phyloP scores from a whole-genome alignment of 2,329 filamentous ascomycete species.

The Colletotrichum sp. region DNA sequence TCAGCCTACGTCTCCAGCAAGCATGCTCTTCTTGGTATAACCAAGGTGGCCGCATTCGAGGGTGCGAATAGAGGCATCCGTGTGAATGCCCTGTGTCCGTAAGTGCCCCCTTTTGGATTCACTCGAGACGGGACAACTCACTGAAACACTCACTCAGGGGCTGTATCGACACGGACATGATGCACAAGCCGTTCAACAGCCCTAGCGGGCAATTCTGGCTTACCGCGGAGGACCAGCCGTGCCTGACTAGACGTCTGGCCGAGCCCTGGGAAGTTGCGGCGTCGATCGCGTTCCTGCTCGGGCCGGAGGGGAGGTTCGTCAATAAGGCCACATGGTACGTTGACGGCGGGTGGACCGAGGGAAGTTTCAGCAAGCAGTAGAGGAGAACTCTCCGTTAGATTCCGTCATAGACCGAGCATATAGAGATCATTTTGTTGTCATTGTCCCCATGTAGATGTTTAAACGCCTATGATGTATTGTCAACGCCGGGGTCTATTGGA shows the following conservation, averaged over 20 bases:
- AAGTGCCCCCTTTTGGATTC: neutral
- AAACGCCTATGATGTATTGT: neutral
- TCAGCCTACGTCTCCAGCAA: constrained; percentile 38
- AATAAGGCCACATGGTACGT: constrained; percentile 26
- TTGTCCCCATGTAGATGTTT: constrained; percentile 26
- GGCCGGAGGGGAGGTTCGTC: constrained; percentile 35
- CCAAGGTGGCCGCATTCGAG: constrained; percentile 30
- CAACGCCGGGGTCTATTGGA: neutral
- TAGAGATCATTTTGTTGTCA: neutral
- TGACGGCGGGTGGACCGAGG: constrained; percentile 46
- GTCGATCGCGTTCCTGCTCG: constrained; percentile 32
- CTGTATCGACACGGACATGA: constrained; percentile 33
- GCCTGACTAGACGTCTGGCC: constrained; percentile 29
- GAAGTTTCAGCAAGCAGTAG: neutral
- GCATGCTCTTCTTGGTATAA: constrained; percentile 32
- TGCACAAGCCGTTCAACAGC: constrained; percentile 28
- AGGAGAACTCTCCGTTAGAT: neutral
- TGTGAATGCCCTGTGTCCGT: constrained; percentile 15
- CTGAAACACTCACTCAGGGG: constrained; percentile 22
- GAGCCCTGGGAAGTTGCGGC: constrained; percentile 32
- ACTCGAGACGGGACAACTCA: neutral
- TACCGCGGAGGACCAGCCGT: constrained; percentile 21
- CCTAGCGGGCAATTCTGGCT: constrained; percentile 17
- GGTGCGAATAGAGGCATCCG: constrained; percentile 21
- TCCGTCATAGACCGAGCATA: neutral